These are phyloP conservation scores for Citrus maxima DNA, from an alignment of 345 rosid species.

Conservation along the genomic window DNA sequence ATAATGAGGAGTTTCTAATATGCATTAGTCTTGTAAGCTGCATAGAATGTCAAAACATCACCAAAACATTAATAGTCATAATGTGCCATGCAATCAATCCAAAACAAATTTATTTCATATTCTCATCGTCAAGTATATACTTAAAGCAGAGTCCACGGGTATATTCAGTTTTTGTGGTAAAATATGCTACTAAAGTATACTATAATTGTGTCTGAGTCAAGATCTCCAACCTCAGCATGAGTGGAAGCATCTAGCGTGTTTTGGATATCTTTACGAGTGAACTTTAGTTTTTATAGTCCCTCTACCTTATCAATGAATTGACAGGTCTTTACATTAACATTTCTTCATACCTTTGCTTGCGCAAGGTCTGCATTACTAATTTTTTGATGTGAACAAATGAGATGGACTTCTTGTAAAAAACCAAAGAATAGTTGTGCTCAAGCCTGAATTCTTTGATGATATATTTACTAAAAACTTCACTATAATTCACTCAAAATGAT, in stretches of 20 bases:
- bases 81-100: background rate
- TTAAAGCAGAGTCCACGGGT: background rate
- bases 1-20: fast-evolving
- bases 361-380: too few species aligned
- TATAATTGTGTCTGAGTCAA: background rate
- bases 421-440: too few species aligned
- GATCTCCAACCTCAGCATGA: background rate
- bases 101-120: background rate
- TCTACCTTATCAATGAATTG: too few species aligned
- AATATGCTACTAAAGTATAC: background rate
- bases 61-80: background rate
- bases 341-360: too few species aligned
- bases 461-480: too few species aligned
- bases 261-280: too few species aligned
- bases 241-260: fast-evolving
- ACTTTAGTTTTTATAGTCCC: too few species aligned
- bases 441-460: too few species aligned
- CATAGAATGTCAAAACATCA: background rate
- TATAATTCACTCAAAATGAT: too few species aligned
- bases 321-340: too few species aligned
- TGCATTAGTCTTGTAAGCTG: background rate
- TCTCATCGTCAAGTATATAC: background rate
- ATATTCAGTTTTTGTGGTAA: background rate
- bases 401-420: too few species aligned
- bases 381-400: too few species aligned